Base-by-base conservation (phyloP, 768 basidiomycete species). In the Calvatia gigantea region DNA sequence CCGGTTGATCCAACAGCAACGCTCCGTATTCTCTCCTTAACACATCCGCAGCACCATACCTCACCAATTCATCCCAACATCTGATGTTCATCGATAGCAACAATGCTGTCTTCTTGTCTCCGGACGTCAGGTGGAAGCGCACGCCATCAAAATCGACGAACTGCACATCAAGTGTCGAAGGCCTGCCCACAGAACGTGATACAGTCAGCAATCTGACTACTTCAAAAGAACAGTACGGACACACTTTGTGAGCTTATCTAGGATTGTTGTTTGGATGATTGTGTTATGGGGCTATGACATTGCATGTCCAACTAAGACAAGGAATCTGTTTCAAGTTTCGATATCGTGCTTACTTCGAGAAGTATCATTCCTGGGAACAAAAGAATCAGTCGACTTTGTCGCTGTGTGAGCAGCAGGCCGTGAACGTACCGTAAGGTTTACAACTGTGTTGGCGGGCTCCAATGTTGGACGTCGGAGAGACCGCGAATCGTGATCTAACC, bases 101-200 rank as follows among this genome's bases (percentile, higher is more conserved):
- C 19, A 98, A 76, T 3, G 78, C 67, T 0, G 89, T 87, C 77
- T 96, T 92, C 67, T 87, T 85, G 21, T 90, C 84, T 2, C 89
- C 89, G 0, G 94, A 94, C 12, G 91, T 91, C 44, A 98, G 73
- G 69, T 89, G 95, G 74, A 98, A 99, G 41, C 94, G 84, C 51
- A 98, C 94, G 46, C 93, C 89, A 68, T 99, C 97, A 62, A 94
- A 99, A 73, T 99, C 97, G 51, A 98, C 97, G 64, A 99, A 99
- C 55, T 91, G 84, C 54, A 98, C 89, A 75, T 99, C 97, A 58
- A 98, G 78, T 28, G 89, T 85, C 5, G 89, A 84, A 12, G 96
- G 94, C 69, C 95, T 99, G 67, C 28, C 44, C 27, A 51, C 21
- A 23, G 25, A 58, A 53, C 28, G 46, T 50, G 17, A 57, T 31